These are phyloP conservation scores for Cryptococcus amylolentus DNA, from an alignment of 1,284 basidiomycete genomes.

Conservation along the genomic window DNA sequence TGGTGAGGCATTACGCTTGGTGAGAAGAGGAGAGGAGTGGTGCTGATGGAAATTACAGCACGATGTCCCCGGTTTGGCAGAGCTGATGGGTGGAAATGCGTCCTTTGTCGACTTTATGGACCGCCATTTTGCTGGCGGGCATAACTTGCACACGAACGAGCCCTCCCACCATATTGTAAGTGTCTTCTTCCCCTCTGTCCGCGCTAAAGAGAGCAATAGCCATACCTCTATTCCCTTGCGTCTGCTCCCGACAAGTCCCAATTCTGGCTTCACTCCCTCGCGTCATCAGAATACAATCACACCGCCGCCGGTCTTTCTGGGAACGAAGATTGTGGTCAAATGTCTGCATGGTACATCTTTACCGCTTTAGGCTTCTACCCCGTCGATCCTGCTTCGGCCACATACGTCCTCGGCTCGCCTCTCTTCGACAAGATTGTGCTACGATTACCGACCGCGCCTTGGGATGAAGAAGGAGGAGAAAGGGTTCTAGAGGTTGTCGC, in stretches of 20 bases:
- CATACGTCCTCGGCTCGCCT: slow-evolving; percentile 71
- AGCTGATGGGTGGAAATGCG: slow-evolving; percentile 61
- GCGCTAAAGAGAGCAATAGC: slow-evolving; percentile 41
- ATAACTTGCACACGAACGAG: slow-evolving; percentile 81
- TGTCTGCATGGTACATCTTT: slow-evolving; percentile 84
- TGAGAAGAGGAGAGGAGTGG: neutral
- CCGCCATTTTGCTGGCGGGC: slow-evolving; percentile 71
- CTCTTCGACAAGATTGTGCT: slow-evolving; percentile 66
- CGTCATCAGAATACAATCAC: slow-evolving; percentile 62
- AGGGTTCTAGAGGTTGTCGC: slow-evolving; percentile 56
- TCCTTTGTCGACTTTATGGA: slow-evolving; percentile 67
- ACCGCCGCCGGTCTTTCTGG: slow-evolving; percentile 51
- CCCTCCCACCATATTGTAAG: slow-evolving; percentile 49
- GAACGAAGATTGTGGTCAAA: slow-evolving; percentile 85
- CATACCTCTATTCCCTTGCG: slow-evolving; percentile 72
- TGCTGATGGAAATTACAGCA: slow-evolving; percentile 30
- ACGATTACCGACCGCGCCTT: slow-evolving; percentile 51
- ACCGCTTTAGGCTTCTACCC: slow-evolving; percentile 79
- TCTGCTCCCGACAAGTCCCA: slow-evolving; percentile 68
- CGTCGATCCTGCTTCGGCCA: slow-evolving; percentile 71
- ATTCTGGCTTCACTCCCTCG: slow-evolving; percentile 65
- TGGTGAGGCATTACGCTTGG: slow-evolving; percentile 21
- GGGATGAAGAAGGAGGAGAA: slow-evolving; percentile 16
- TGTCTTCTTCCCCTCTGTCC: neutral
- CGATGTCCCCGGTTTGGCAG: slow-evolving; percentile 63